Evolutionary conservation across 2,329 filamentous ascomycete species (phyloP).

Genomic region (Hymenoscyphus occultus): DNA sequence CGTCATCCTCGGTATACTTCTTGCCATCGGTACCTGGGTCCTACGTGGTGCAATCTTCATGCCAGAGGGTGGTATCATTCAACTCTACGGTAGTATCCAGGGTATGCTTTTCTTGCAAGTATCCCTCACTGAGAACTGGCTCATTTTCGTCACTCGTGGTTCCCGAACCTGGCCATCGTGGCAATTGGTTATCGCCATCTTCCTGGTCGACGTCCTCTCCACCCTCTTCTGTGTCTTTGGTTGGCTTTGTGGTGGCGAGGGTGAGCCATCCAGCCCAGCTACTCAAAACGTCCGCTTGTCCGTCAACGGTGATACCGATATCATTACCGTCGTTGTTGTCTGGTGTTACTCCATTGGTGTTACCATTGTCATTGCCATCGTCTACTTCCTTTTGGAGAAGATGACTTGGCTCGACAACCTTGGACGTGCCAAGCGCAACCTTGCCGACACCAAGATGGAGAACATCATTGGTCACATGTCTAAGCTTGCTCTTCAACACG

Average conservation of each 20-base stretch:
- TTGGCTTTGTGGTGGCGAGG: conserved; percentile 62
- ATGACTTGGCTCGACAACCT: conserved; percentile 58
- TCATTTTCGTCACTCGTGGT: conserved; percentile 75
- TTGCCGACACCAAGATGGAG: conserved; percentile 62
- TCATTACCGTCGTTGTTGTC: conserved; percentile 62
- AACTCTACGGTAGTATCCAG: conserved; percentile 72
- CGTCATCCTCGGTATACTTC: conserved; percentile 63
- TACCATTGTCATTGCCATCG: conserved; percentile 62
- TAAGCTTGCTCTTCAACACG: conserved; percentile 61
- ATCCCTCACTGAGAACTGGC: conserved; percentile 72
- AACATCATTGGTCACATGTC: conserved; percentile 63
- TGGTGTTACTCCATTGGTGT: conserved; percentile 67
- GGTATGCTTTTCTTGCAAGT: conserved; percentile 74
- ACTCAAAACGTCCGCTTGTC: conserved; percentile 39
- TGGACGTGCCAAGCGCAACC: conserved; percentile 59
- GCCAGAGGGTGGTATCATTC: conserved; percentile 66
- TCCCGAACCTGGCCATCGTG: conserved; percentile 71
- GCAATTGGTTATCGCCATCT: conserved; percentile 69
- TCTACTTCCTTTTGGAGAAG: conserved; percentile 61
- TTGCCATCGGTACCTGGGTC: conserved; percentile 70
- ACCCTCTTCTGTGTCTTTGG: conserved; percentile 75
- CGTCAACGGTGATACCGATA: conserved; percentile 43
- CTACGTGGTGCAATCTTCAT: conserved; percentile 69
- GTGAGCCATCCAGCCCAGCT: conserved; percentile 34
- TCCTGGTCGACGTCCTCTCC: conserved; percentile 67